Base-by-base conservation (phyloP, 2,329 filamentous ascomycete species). In the Alternaria sp. region DNA sequence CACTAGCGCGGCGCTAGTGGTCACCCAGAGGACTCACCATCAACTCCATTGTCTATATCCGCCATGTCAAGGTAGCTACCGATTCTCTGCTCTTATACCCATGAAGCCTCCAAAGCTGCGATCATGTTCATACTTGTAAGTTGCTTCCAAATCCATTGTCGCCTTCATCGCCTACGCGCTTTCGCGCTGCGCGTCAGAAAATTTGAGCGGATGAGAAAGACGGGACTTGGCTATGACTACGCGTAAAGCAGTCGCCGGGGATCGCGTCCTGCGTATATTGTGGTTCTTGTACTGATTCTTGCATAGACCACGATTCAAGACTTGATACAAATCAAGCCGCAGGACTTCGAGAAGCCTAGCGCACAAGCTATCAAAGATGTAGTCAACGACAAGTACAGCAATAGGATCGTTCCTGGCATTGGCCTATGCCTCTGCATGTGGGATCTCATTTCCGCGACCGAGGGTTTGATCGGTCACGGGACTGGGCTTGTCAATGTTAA, bases 321-420 rank as follows among this genome's bases (percentile, higher is more conserved):
- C 84, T 86, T 99, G 72, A 93, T 99, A 70, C 93, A 97, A 81
- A 96, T 99, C 82, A 87, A 88, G 30, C 96, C 96, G 2, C 88
- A 93, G 74, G 92, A 97, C 77, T 97, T 98, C 77, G 87, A 89
- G 65, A 96, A 96, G 80, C 86, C 89, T 64, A 96, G 92, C 75
- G 87, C 89, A 30, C 87, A 93, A 67, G 93, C 93, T 1, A 93
- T 99, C 67, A 93, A 97, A 81, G 94, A 99, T 83, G 96, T 96
- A 74, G 96, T 99, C 82, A 98, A 99, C 79, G 87, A 90, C 67
- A 99, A 99, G 82, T 99, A 97, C 81, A 90, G 95, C 63, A 97
- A 99, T 83, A 96, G 95, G 81, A 91, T 93, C 93, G 93, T 99
- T 65, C 95, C 97, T 78, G 96, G 96, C 76, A 90, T 98, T 62